Evolutionary conservation across 1,139 yeast species (phyloP), one percentile per base, ranked within the genome.

Genomic region (Waltiozyma sp.): DNA sequence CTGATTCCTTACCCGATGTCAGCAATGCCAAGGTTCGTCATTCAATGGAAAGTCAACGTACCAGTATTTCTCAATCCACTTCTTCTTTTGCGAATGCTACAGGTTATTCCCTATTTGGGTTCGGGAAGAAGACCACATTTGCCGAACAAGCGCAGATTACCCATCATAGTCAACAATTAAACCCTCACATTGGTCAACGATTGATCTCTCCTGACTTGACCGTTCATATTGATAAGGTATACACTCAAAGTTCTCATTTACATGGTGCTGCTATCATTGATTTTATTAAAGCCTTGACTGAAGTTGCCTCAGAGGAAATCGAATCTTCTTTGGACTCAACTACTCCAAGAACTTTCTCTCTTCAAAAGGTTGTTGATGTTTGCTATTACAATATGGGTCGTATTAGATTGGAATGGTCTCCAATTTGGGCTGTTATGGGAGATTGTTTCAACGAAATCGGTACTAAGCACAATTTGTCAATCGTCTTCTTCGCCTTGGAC

Each of bases 361-460:
- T 93, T 49, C 97, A 88, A 56, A 93, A 93, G 58, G 84, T 93
- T 70, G 95, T 93, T 41, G 98, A 93, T 62, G 94, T 93, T 40
- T 89, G 97, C 63, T 91, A 91, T 62, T 93, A 93, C 66, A 93
- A 93, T 61, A 91, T 93, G 97, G 80, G 79, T 45, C 84, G 98
- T 69, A 88, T 93, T 55, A 79, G 96, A 60, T 80, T 93, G 50
- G 96, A 93, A 64, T 93, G 98, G 97, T 78, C 95, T 9, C 94
- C 87, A 46, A 69, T 93, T 47, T 93, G 99, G 99, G 75, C 83
- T 8, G 82, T 86, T 13, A 84, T 93, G 84, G 96, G 95, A 13
- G 85, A 77, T 49, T 86, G 88, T 38, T 91, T 93, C 65, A 86
- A 87, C 51, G 74, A 70, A 39, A 91, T 88, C 49, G 95, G 95